Conservation (phyloP, 2,329 filamentous ascomycete genomes). For the Herpotrichia juniperi region DNA sequence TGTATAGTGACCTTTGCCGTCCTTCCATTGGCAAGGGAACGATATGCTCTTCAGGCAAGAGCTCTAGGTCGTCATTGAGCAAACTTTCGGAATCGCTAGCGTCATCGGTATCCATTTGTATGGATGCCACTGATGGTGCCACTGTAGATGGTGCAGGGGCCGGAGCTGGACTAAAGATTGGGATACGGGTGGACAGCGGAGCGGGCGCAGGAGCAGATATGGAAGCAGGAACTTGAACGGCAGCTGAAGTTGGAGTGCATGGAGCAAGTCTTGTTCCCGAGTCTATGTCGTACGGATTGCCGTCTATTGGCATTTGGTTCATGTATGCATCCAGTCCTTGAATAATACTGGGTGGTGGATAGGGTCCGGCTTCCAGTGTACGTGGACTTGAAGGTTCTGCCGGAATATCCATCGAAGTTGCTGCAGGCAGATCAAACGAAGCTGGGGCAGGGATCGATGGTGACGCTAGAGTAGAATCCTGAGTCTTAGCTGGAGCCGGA, state of each 20-base stretch:
- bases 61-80: constrained; percentile 26
- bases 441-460: neutral
- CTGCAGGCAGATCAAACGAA: neutral
- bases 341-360: no score
- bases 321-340: no score
- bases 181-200: neutral
- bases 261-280: no score
- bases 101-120: neutral
- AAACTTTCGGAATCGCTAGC: constrained; percentile 15
- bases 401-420: neutral
- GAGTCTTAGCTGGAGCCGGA: neutral
- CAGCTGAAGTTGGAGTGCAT: neutral
- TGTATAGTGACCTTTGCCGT: constrained; percentile 34
- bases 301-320: no score
- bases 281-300: no score
- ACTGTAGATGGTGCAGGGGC: neutral
- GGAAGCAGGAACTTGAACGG: neutral
- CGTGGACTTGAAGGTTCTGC: neutral
- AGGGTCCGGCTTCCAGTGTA: no score
- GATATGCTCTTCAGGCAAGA: constrained; percentile 36
- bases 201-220: neutral
- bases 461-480: neutral
- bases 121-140: neutral
- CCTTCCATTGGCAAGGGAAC: constrained; percentile 40
- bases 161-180: neutral